Conservation (phyloP, 495 filamentous ascomycete genomes). For the Durotheca rogersii region DNA sequence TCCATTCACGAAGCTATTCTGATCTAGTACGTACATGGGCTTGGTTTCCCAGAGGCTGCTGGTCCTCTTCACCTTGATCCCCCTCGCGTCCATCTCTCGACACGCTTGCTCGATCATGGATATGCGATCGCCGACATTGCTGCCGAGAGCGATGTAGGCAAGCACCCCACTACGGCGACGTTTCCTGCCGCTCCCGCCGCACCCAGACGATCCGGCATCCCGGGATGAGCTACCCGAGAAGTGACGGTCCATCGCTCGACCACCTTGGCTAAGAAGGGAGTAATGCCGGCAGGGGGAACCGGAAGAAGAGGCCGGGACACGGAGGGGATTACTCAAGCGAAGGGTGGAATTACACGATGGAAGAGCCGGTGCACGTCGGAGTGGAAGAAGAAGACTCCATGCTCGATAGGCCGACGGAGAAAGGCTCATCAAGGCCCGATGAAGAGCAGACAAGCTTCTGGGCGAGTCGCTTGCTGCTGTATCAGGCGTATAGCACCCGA, state of each 20-base stretch:
- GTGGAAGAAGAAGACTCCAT: slow-evolving; percentile 28
- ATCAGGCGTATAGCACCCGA: too few species aligned
- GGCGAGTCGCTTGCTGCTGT: slow-evolving; percentile 15
- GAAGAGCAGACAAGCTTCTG: slow-evolving; percentile 6
- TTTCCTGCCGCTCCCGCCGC: too few species aligned
- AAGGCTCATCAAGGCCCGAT: slow-evolving; percentile 22
- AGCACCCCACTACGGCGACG: slow-evolving; percentile 27
- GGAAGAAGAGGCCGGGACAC: background rate
- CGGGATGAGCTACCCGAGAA: slow-evolving; percentile 13
- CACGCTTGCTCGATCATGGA: slow-evolving; percentile 81
- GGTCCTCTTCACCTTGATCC: slow-evolving; percentile 73
- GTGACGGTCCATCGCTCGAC: slow-evolving; percentile 12
- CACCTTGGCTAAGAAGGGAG: background rate
- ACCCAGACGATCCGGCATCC: slow-evolving; percentile 7
- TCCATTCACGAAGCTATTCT: slow-evolving; percentile 86
- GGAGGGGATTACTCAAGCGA: too few species aligned
- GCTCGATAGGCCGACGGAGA: slow-evolving; percentile 22
- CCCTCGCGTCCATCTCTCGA: slow-evolving; percentile 65
- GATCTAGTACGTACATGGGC: slow-evolving; percentile 93
- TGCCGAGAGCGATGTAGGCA: slow-evolving; percentile 86
- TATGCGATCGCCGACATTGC: slow-evolving; percentile 87
- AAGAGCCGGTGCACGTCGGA: slow-evolving; percentile 11
- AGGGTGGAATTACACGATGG: background rate
- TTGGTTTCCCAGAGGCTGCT: slow-evolving; percentile 92
- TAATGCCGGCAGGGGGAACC: background rate